A percentile compares a stretch with the other conserved stretches of the same genome.
Evolutionary conservation across 2,329 filamentous ascomycete species (phyloP).

Genomic region (Cordyceps farinosa): DNA sequence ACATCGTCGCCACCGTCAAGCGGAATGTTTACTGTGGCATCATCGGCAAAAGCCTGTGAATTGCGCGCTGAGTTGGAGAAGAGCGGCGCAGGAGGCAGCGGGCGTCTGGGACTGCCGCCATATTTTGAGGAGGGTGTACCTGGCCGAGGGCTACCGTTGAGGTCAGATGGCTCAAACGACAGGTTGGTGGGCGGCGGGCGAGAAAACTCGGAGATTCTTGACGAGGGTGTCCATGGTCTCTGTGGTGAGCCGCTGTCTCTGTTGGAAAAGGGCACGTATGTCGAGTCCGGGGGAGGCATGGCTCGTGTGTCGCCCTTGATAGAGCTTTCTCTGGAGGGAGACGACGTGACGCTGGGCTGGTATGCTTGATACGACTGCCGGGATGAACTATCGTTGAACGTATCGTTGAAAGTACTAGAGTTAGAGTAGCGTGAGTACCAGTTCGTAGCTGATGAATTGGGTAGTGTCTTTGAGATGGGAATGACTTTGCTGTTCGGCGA

Average conservation of each 20-base stretch:
- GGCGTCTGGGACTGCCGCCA: conserved; percentile 79
- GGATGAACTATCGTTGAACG: conserved; percentile 18
- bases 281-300: conserved; percentile 61
- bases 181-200: conserved; percentile 68
- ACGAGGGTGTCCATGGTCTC: conserved; percentile 56
- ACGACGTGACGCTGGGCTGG: conserved; percentile 50
- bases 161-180: conserved; percentile 79
- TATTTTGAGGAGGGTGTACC: conserved; percentile 89
- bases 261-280: conserved; percentile 57
- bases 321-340: conserved; percentile 43
- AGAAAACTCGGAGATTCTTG: conserved; percentile 56
- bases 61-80: conserved; percentile 59
- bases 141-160: conserved; percentile 86
- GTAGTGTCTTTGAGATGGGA: neutral
- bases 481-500: neutral
- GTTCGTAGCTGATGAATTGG: neutral
- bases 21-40: conserved; percentile 70
- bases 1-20: conserved; percentile 64
- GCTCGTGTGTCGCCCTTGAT: conserved; percentile 54
- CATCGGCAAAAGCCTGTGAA: conserved; percentile 57
- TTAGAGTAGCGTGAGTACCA: conserved; percentile 17
- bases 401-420: conserved; percentile 36
- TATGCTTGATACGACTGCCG: conserved; percentile 39
- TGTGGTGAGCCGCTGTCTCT: conserved; percentile 47
- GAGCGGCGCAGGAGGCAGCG: conserved; percentile 82